These are phyloP conservation scores for Suillus clintonianus DNA, from an alignment of 768 basidiomycete species.

Conservation along the genomic window DNA sequence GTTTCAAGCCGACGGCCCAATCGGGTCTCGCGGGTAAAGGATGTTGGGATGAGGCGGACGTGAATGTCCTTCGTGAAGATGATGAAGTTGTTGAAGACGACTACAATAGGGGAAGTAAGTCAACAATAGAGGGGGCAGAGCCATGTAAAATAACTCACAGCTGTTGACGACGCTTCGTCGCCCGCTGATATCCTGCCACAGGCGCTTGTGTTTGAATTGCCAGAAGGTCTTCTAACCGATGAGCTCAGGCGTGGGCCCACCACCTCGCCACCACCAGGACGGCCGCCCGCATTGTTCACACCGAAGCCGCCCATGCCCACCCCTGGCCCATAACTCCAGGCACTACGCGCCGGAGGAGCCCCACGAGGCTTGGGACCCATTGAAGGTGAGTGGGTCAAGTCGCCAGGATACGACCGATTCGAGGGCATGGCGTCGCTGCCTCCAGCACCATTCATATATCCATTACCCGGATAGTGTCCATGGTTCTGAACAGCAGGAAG, in stretches of 20 bases:
- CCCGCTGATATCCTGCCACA: slow-evolving; percentile 61
- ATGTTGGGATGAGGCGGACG: slow-evolving; percentile 72
- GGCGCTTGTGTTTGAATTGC: slow-evolving; percentile 52
- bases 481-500: slow-evolving; percentile 28
- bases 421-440: slow-evolving; percentile 24
- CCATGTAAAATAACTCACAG: slow-evolving; percentile 52
- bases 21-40: slow-evolving; percentile 84
- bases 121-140: slow-evolving; percentile 2
- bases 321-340: slow-evolving; percentile 77
- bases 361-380: slow-evolving; percentile 29
- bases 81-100: slow-evolving; percentile 81
- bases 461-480: slow-evolving; percentile 26
- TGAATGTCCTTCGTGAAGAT: slow-evolving; percentile 75
- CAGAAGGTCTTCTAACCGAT: slow-evolving; percentile 47
- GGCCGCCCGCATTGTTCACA: slow-evolving; percentile 28
- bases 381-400: slow-evolving; percentile 30
- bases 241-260: slow-evolving; percentile 68
- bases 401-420: slow-evolving; percentile 28
- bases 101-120: slow-evolving; percentile 34
- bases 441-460: slow-evolving; percentile 22
- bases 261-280: slow-evolving; percentile 39
- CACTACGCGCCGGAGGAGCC: slow-evolving; percentile 45
- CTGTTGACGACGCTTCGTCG: slow-evolving; percentile 76
- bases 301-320: slow-evolving; percentile 48
- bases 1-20: slow-evolving; percentile 85